Percentiles rank a stretch among this genome's conserved stretches.
These are phyloP conservation scores for Croton laevigatus DNA, from an alignment of 441 rosid genomes.

Conservation along the genomic window DNA sequence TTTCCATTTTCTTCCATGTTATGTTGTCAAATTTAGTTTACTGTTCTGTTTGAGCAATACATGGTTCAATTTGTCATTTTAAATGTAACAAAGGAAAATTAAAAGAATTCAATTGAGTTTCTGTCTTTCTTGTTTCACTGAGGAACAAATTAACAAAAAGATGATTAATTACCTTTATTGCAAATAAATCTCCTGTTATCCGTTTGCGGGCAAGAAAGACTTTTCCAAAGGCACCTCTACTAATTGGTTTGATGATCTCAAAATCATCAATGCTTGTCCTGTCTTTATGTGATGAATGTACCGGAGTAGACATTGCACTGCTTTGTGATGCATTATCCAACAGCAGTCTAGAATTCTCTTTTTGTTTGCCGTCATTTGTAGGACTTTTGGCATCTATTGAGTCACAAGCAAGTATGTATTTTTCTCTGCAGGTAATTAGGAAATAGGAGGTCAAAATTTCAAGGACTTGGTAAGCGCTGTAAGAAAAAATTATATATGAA, in stretches of 20 bases:
- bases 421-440: slow-evolving; percentile 54
- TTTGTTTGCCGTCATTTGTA: slow-evolving; percentile 34
- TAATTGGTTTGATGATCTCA: slow-evolving; percentile 86
- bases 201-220: slow-evolving; percentile 89
- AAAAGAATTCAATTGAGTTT: neutral
- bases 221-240: slow-evolving; percentile 86
- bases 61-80: neutral
- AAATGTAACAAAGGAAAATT: neutral
- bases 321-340: slow-evolving; percentile 53
- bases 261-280: slow-evolving; percentile 81
- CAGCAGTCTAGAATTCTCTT: slow-evolving; percentile 38
- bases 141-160: neutral
- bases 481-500: slow-evolving; percentile 13
- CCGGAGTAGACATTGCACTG: slow-evolving; percentile 42
- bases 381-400: slow-evolving; percentile 43
- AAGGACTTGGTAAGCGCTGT: slow-evolving; percentile 6
- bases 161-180: slow-evolving; percentile 58
- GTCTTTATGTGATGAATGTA: slow-evolving; percentile 51
- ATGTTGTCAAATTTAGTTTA: neutral
- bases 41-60: neutral
- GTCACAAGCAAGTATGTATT: slow-evolving; percentile 70
- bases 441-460: slow-evolving; percentile 20
- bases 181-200: slow-evolving; percentile 84
- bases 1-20: neutral
- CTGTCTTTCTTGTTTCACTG: neutral